A percentile compares a stretch with the other conserved stretches of the same genome.
These are phyloP conservation scores for Ceratocystis alfenasii DNA, from an alignment of 2,329 filamentous ascomycete species.

Conservation along the genomic window DNA sequence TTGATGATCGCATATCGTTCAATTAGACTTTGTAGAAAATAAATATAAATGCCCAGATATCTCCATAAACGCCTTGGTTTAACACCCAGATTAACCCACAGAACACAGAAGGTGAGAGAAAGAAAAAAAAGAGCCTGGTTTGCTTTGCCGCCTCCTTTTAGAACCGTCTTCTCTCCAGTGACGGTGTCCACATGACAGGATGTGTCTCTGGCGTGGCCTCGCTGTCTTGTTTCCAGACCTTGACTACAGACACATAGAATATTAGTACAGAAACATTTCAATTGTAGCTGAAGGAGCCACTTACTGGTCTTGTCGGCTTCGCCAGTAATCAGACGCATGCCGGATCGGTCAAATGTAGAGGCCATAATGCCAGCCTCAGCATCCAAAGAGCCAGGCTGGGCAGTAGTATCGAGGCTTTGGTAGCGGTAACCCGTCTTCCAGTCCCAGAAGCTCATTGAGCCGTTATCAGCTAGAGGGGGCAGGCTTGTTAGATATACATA, in stretches of 20 bases:
- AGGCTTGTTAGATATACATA: not conserved
- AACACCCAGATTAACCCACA: not conserved
- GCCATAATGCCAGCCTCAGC: conserved; percentile 93
- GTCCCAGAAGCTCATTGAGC: conserved; percentile 95
- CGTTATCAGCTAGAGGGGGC: conserved; percentile 57
- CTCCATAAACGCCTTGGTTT: not conserved
- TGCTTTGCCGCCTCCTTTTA: conserved; percentile 4
- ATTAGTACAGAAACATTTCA: conserved; percentile 23
- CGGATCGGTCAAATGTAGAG: conserved; percentile 81
- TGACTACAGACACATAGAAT: conserved; percentile 42
- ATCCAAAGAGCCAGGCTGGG: conserved; percentile 86
- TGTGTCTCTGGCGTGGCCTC: conserved; percentile 82
- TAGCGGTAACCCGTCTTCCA: conserved; percentile 95
- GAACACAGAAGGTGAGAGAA: not conserved
- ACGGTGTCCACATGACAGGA: conserved; percentile 85
- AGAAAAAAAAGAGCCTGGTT: not conserved
- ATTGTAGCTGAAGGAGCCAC: conserved; percentile 25
- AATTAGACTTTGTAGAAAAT: not conserved
- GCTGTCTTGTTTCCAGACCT: conserved; percentile 93
- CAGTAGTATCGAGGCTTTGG: conserved; percentile 78
- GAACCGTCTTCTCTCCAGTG: conserved; percentile 26
- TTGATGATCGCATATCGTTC: not conserved
- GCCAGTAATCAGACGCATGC: conserved; percentile 78
- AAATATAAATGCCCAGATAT: conserved; percentile 5
- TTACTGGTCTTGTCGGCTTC: conserved; percentile 90